Base-by-base conservation (phyloP, 2,329 filamentous ascomycete genomes). In the Curvularia lunata region DNA sequence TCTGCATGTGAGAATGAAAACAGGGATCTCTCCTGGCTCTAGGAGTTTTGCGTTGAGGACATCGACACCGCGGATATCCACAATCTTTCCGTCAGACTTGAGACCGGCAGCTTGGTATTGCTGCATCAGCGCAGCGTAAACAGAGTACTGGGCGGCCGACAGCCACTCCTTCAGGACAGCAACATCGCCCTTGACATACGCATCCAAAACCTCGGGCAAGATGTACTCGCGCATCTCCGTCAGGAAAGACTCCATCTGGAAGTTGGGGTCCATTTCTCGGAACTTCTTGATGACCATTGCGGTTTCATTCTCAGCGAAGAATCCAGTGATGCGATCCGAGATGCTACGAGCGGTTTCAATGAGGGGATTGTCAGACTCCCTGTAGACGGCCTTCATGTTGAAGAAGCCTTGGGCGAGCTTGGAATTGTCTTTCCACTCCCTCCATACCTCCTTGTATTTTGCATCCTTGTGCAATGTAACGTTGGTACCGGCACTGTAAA, bases 251-350 rank as follows among this genome's bases (percentile, higher is more conserved):
- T 99, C 95, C 67, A 97, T 86, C 75, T 97, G 92, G 84, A 99
- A 99, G 65, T 84, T 85, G 5, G 95, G 94, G 69, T 99, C 95
- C 87, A 98, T 97, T 69, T 93, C 86, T 46, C 94, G 89, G 84
- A 99, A 96, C 78, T 94, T 96, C 82, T 97, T 98, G 81, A 98
- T 96, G 34, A 99, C 95, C 85, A 89, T 90, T 28, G 95, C 95
- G 0, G 92, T 97, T 81, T 99, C 95, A 77, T 98, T 99, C 78
- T 99, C 95, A 61, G 95, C 95, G 67, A 99, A 99, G 81, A 97
- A 99, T 27, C 95, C 92, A 46, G 91, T 92, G 38, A 99, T 88
- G 56, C 90, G 87, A 77, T 99, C 95, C 30, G 93, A 94, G 68
- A 99, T 97, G 76, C 91, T 92, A 74, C 95, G 90, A 1, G 93